phyloP scores from a whole-genome alignment of 148 eudicot genomes.

The Selenicereus undatus region DNA sequence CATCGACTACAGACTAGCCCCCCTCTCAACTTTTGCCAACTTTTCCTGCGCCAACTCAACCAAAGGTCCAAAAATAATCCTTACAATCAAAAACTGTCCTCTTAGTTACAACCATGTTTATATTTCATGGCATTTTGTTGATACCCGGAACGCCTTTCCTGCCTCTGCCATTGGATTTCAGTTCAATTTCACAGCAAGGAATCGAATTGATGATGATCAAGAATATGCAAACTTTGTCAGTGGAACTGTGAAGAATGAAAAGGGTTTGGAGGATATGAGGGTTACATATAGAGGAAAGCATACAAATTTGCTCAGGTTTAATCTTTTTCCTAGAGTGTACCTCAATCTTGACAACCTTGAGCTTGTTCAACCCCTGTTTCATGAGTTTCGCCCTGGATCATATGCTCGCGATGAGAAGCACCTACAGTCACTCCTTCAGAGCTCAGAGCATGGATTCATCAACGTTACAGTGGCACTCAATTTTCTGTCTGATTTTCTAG shows the following conservation, averaged over 20 bases:
- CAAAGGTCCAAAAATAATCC: slow-evolving; percentile 51
- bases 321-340: slow-evolving; percentile 70
- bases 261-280: slow-evolving; percentile 29
- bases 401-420: slow-evolving; percentile 42
- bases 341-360: slow-evolving; percentile 57
- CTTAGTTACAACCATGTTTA: slow-evolving; percentile 44
- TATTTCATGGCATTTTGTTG: slow-evolving; percentile 78
- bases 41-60: slow-evolving; percentile 65
- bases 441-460: slow-evolving; percentile 49
- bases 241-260: slow-evolving; percentile 56
- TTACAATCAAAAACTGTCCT: slow-evolving; percentile 55
- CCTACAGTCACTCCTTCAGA: slow-evolving; percentile 56
- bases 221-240: slow-evolving; percentile 61
- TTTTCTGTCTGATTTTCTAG: slow-evolving; percentile 60
- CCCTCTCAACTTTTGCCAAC: slow-evolving; percentile 62
- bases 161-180: slow-evolving; percentile 81
- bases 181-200: slow-evolving; percentile 67
- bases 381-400: slow-evolving; percentile 79
- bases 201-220: slow-evolving; percentile 22
- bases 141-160: slow-evolving; percentile 53
- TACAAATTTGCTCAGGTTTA: slow-evolving; percentile 65
- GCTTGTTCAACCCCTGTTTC: slow-evolving; percentile 82
- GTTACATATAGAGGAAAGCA: slow-evolving; percentile 61
- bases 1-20: slow-evolving; percentile 38
- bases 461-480: slow-evolving; percentile 56